Evolutionary conservation across 140 eudicot species (phyloP), one percentile per base, ranked within the genome.

Genomic region (Flaveria floridana): DNA sequence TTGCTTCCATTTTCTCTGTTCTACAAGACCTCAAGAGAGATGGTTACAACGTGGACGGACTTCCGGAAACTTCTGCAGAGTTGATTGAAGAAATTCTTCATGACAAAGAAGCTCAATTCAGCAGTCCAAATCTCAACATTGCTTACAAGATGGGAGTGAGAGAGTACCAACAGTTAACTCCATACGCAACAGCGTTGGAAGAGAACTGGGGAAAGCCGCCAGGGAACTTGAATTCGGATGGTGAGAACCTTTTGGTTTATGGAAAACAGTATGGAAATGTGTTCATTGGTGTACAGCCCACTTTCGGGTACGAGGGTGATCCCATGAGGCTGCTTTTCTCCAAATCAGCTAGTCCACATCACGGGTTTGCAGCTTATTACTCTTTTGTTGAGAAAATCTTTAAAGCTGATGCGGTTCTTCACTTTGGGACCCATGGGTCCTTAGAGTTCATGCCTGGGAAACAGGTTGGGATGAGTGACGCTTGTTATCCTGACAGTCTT

Each of bases 141-240:
- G 96, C 84, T 1, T 95, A 95, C 86, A 95, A 95, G 66, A 95
- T 95, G 99, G 87, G 86, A 28, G 97, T 95, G 7, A 77, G 96
- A 50, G 99, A 95, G 81, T 95, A 95, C 81, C 95, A 95, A 21
- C 85, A 74, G 75, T 66, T 95, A 16, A 95, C 99, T 64, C 91
- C 97, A 9, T 95, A 95, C 59, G 83, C 97, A 55, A 77, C 79
- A 0, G 90, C 93, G 4, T 78, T 95, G 57, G 97, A 95, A 81
- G 99, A 95, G 11, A 95, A 95, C 86, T 95, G 99, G 99, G 99
- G 99, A 65, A 94, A 94, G 72, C 90, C 99, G 0, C 99, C 99
- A 25, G 97, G 99, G 47, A 95, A 91, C 67, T 75, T 95, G 84
- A 95, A 95, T 73, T 95, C 99, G 0, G 99, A 95, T 61, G 97